Percentiles rank a stretch among this genome's conserved stretches.
These are phyloP conservation scores for Purpureocillium takamizusanense DNA, from an alignment of 2,329 filamentous ascomycete species.

Conservation along the genomic window DNA sequence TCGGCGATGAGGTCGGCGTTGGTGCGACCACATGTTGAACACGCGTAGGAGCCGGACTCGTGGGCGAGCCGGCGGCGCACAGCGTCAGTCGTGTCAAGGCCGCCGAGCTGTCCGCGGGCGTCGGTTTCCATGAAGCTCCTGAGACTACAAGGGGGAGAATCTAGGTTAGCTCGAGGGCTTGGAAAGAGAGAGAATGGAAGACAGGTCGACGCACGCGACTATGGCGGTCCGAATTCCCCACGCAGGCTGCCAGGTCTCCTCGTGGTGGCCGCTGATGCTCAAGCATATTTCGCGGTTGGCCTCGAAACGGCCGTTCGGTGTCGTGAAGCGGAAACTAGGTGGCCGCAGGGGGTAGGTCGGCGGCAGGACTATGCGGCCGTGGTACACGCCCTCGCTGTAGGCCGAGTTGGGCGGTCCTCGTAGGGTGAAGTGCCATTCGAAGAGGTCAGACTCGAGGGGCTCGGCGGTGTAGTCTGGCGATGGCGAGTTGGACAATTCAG, in stretches of 20 bases:
- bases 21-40: constrained; percentile 57
- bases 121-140: constrained; percentile 91
- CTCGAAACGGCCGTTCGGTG: constrained; percentile 86
- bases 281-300: constrained; percentile 96
- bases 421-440: constrained; percentile 99
- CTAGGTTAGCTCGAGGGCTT: constrained; percentile 1
- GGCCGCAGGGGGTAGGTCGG: constrained; percentile 85
- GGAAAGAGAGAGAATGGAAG: neutral
- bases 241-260: constrained; percentile 97
- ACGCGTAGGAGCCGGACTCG: constrained; percentile 58
- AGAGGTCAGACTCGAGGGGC: constrained; percentile 81
- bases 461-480: constrained; percentile 79
- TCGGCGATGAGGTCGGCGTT: constrained; percentile 70
- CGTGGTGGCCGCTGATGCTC: constrained; percentile 87
- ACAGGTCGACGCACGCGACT: constrained; percentile 41
- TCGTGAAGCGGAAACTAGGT: constrained; percentile 91
- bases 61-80: constrained; percentile 61
- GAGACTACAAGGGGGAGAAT: constrained; percentile 33
- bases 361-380: constrained; percentile 88
- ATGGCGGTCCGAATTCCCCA: constrained; percentile 93
- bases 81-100: constrained; percentile 65
- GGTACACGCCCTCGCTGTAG: constrained; percentile 79
- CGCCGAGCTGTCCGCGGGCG: constrained; percentile 79
- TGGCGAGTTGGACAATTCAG: constrained; percentile 71
- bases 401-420: constrained; percentile 74